Percentiles rank a stretch among this genome's conserved stretches.
Evolutionary conservation across 140 eudicot species (phyloP).

Genomic region (Ambrosia hybrid): DNA sequence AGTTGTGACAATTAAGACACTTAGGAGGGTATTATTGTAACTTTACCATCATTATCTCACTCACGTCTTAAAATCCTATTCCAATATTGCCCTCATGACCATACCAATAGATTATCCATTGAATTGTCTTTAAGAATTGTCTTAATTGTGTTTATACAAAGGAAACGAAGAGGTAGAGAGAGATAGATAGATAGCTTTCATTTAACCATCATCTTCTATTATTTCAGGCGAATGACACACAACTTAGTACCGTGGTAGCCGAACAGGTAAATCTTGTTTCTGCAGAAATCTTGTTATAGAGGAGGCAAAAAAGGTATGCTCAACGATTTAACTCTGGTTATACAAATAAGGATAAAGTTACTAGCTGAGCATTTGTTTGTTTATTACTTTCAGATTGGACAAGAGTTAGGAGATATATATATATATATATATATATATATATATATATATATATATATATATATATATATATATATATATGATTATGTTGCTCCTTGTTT

Average conservation of each 20-base stretch:
- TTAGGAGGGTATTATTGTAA: no score
- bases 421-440: no score
- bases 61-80: no score
- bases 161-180: not conserved
- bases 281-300: conserved; percentile 36
- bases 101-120: no score
- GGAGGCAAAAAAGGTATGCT: conserved; percentile 55
- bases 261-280: conserved; percentile 67
- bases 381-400: conserved; percentile 69
- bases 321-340: not conserved
- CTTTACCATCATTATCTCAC: no score
- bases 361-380: conserved; percentile 18
- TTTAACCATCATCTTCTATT: not conserved
- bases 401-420: conserved; percentile 81
- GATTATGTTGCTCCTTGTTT: conserved; percentile 96
- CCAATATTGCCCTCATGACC: no score
- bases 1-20: no score
- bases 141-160: no score
- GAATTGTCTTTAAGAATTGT: no score
- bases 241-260: conserved; percentile 67
- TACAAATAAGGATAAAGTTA: not conserved
- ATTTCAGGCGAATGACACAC: no score
- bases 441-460: no score
- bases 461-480: conserved; percentile 34
- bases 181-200: not conserved